Conservation (phyloP, 2,329 filamentous ascomycete species). For the Lasiodiplodia gonubiensis region DNA sequence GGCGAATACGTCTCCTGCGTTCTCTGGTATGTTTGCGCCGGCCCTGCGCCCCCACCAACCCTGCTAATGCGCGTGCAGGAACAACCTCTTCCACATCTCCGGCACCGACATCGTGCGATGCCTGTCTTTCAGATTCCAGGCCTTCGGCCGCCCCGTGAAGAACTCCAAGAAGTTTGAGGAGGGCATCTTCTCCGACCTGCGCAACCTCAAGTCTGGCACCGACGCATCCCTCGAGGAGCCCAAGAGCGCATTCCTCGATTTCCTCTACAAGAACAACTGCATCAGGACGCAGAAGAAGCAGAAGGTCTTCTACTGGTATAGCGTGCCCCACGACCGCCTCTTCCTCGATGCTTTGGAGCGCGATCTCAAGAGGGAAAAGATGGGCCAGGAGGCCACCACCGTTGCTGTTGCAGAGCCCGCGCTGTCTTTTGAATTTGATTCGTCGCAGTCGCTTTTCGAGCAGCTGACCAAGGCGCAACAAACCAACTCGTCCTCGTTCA, state of each 20-base stretch:
- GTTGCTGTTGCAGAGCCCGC: conserved; percentile 96
- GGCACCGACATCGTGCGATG: conserved; percentile 99
- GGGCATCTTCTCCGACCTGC: conserved; percentile 97
- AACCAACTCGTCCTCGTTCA: conserved; percentile 97
- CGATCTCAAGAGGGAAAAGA: conserved; percentile 98
- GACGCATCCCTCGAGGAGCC: conserved; percentile 98
- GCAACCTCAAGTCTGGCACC: conserved; percentile 97
- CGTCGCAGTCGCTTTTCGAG: conserved; percentile 97
- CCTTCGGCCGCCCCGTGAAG: conserved; percentile 96
- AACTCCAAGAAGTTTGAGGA: conserved; percentile 99
- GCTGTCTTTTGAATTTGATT: conserved; percentile 98
- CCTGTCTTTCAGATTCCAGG: conserved; percentile 96
- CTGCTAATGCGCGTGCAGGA: conserved; percentile 60
- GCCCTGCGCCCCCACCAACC: conserved; percentile 7
- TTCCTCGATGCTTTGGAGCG: conserved; percentile 97
- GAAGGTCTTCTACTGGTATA: conserved; percentile 99
- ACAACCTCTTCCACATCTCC: conserved; percentile 98
- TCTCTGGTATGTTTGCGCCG: conserved; percentile 69
- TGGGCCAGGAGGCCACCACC: conserved; percentile 97
- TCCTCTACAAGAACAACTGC: conserved; percentile 99
- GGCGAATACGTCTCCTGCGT: conserved; percentile 99
- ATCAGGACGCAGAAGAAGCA: conserved; percentile 99
- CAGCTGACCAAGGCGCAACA: conserved; percentile 99
- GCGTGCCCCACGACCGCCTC: conserved; percentile 94
- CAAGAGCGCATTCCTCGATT: conserved; percentile 97